Percentiles rank a stretch among this genome's conserved stretches.
Conservation (phyloP, 2,329 filamentous ascomycete species). For the Colletotrichum tofieldiae region DNA sequence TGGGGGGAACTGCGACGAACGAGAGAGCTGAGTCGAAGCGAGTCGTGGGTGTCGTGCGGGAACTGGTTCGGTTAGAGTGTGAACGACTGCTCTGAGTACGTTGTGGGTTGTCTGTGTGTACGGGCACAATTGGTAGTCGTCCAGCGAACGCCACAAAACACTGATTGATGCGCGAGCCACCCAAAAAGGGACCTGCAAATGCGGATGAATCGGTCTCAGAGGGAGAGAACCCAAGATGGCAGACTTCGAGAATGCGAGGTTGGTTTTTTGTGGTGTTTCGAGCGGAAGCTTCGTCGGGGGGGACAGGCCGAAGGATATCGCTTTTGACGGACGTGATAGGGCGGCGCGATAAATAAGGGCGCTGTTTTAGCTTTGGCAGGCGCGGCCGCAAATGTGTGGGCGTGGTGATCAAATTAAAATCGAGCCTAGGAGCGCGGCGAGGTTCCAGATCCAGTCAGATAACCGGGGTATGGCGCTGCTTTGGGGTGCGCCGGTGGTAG, state of each 20-base stretch:
- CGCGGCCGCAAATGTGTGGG: slow-evolving; percentile 41
- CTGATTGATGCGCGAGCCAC: slow-evolving; percentile 12
- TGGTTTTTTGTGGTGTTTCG: slow-evolving; percentile 41
- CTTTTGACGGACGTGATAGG: slow-evolving; percentile 38
- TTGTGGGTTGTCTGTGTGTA: slow-evolving; percentile 5
- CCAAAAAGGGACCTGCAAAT: not conserved
- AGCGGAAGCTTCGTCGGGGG: slow-evolving; percentile 39
- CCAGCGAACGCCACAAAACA: slow-evolving; percentile 42
- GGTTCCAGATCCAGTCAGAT: slow-evolving; percentile 40
- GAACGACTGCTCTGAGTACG: slow-evolving; percentile 14
- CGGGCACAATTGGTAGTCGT: slow-evolving; percentile 36
- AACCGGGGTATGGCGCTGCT: slow-evolving; percentile 21
- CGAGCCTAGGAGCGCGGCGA: slow-evolving; percentile 36
- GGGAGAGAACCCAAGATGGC: slow-evolving; percentile 29
- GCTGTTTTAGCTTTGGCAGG: slow-evolving; percentile 40
- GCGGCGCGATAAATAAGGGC: slow-evolving; percentile 34
- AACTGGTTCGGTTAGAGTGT: slow-evolving; percentile 24
- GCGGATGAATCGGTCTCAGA: slow-evolving; percentile 9
- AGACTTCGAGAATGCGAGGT: slow-evolving; percentile 41
- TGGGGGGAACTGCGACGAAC: slow-evolving; percentile 9
- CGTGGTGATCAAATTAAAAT: slow-evolving; percentile 42
- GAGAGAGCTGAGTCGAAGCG: slow-evolving; percentile 18
- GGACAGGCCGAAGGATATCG: slow-evolving; percentile 30
- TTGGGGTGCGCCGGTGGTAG: slow-evolving; percentile 8
- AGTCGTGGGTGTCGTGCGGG: slow-evolving; percentile 27